Percentiles rank a stretch among this genome's conserved stretches.
These are phyloP conservation scores for Zasmidium cellare DNA, from an alignment of 2,329 filamentous ascomycete species.

Conservation along the genomic window DNA sequence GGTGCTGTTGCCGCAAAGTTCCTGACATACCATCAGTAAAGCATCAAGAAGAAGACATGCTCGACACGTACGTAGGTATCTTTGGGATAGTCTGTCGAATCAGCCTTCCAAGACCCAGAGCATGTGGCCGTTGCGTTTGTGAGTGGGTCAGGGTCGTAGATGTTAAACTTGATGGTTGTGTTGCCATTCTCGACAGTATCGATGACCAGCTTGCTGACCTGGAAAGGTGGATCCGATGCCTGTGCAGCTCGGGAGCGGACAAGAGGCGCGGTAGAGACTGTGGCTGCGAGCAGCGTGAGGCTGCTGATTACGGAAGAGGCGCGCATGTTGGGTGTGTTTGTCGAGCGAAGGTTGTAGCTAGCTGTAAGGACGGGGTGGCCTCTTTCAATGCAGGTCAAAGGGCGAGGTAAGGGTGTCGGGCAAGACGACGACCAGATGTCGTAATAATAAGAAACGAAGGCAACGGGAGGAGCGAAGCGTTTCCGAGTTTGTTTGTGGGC, in stretches of 20 bases:
- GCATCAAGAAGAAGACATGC: neutral
- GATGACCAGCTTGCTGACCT: constrained; percentile 23
- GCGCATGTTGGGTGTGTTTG: constrained; percentile 1
- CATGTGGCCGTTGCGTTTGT: constrained; percentile 27
- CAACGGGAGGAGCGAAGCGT: neutral
- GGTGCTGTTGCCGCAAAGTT: constrained; percentile 20
- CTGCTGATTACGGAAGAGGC: neutral
- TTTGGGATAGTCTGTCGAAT: constrained; percentile 21
- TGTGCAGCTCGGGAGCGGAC: constrained; percentile 4
- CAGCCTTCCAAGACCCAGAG: constrained; percentile 24
- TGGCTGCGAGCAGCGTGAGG: constrained; percentile 6
- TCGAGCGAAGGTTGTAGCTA: neutral
- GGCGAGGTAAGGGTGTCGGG: neutral
- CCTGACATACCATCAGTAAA: constrained; percentile 9
- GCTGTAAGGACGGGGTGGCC: neutral
- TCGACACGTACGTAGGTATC: constrained; percentile 18
- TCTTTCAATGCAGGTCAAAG: neutral
- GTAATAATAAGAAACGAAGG: neutral
- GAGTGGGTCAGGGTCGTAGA: constrained; percentile 32
- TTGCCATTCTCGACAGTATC: constrained; percentile 20
- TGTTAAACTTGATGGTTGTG: constrained; percentile 27
- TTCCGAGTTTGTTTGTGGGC: neutral
- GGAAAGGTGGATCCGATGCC: constrained; percentile 16
- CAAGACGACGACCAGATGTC: neutral
- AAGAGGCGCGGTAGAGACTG: neutral